phyloP scores from a whole-genome alignment of 495 filamentous ascomycete genomes.

The Neurospora pannonica region DNA sequence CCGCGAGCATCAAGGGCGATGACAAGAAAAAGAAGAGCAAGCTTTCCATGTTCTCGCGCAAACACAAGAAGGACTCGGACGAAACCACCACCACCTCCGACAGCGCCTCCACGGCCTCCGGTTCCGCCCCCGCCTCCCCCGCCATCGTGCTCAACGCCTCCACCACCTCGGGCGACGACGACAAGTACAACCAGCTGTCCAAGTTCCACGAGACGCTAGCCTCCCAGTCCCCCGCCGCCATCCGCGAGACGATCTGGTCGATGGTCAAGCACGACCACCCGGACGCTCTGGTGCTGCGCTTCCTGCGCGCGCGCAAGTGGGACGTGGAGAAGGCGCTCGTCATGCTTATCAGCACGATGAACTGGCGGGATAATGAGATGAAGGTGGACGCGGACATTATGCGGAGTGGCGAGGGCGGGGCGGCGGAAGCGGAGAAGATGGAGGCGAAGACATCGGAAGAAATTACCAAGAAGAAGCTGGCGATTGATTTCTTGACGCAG shows the following conservation, averaged over 20 bases:
- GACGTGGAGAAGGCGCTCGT: slow-evolving; percentile 85
- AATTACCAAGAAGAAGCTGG: slow-evolving; percentile 51
- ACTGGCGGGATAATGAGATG: slow-evolving; percentile 74
- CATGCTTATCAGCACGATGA: slow-evolving; percentile 91
- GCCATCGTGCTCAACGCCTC: slow-evolving; percentile 14
- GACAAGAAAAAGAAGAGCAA: slow-evolving; percentile 64
- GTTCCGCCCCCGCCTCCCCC: background rate
- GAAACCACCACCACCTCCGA: slow-evolving; percentile 18
- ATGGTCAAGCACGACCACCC: slow-evolving; percentile 97
- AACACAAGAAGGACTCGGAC: slow-evolving; percentile 48
- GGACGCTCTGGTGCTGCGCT: slow-evolving; percentile 77
- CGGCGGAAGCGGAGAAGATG: slow-evolving; percentile 49
- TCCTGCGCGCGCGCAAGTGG: slow-evolving; percentile 92
- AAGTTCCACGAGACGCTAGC: slow-evolving; percentile 74
- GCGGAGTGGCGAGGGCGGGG: slow-evolving; percentile 60
- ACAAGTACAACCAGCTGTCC: slow-evolving; percentile 89
- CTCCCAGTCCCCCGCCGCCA: slow-evolving; percentile 62
- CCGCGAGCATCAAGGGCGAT: slow-evolving; percentile 12
- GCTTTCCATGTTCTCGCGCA: slow-evolving; percentile 53
- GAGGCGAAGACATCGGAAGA: slow-evolving; percentile 21
- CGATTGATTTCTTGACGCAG: slow-evolving; percentile 75
- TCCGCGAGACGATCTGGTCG: slow-evolving; percentile 78
- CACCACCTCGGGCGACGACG: slow-evolving; percentile 52
- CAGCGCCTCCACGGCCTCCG: slow-evolving; percentile 6
- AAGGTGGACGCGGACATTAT: slow-evolving; percentile 85